phyloP scores from a whole-genome alignment of 768 basidiomycete species.

The Xerocomus brunneocitrinus region DNA sequence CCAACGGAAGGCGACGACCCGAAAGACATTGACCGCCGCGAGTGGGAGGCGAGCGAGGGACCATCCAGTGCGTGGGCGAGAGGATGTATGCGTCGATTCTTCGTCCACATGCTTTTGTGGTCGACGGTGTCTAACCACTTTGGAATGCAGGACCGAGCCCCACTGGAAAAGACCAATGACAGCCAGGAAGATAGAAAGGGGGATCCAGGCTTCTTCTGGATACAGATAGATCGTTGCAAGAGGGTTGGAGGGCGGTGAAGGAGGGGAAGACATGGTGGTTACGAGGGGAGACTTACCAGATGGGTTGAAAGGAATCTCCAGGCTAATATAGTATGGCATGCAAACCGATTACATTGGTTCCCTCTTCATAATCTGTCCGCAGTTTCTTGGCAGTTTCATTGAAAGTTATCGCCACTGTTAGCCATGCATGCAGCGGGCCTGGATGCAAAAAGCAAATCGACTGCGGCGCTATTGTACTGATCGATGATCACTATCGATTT shows the following conservation, averaged over 20 bases:
- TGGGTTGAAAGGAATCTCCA: neutral
- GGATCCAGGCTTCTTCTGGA: slow-evolving; percentile 16
- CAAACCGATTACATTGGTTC: neutral
- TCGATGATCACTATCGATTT: too few species aligned
- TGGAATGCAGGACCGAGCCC: slow-evolving; percentile 23
- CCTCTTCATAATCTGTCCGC: neutral
- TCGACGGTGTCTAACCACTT: slow-evolving; percentile 5
- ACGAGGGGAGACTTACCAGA: neutral
- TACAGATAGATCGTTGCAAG: neutral
- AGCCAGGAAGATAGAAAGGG: slow-evolving; percentile 11
- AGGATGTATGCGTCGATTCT: slow-evolving; percentile 10
- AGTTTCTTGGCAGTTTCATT: neutral
- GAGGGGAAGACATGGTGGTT: neutral
- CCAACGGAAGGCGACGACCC: slow-evolving; percentile 47
- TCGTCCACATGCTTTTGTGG: slow-evolving; percentile 4
- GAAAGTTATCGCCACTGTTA: too few species aligned
- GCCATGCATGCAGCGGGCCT: too few species aligned
- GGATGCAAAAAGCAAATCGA: too few species aligned
- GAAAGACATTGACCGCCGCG: slow-evolving; percentile 41
- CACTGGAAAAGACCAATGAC: slow-evolving; percentile 24
- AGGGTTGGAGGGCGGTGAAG: neutral
- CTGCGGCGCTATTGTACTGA: too few species aligned
- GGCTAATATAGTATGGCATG: neutral
- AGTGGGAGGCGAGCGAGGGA: slow-evolving; percentile 35
- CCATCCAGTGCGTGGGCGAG: slow-evolving; percentile 24